Percentiles rank a stretch among this genome's conserved stretches.
Conservation (phyloP, 176 grass and related monocot genomes). For the Musa schizocarpa region DNA sequence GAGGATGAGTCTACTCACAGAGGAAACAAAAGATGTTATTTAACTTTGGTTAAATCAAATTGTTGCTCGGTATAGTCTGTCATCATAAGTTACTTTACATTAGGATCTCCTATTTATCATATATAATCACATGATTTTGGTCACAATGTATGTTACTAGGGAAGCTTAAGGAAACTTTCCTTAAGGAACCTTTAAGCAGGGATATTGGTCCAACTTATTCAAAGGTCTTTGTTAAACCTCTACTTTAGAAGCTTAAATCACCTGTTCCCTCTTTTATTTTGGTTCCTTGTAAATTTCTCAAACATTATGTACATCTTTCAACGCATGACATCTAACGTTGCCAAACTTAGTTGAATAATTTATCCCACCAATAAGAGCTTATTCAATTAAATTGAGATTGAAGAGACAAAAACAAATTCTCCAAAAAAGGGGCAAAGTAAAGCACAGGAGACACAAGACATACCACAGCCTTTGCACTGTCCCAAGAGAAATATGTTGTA, state of each 20-base stretch:
- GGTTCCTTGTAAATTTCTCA: background rate
- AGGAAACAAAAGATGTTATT: background rate
- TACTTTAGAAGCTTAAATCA: background rate
- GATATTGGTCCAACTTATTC: background rate
- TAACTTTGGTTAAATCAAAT: background rate
- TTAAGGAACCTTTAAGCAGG: background rate
- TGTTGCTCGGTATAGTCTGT: background rate
- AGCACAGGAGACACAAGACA: conserved; percentile 7
- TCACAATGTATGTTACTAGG: background rate
- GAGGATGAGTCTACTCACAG: background rate
- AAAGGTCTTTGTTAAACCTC: background rate
- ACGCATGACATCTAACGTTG: too few species aligned
- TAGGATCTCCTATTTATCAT: background rate
- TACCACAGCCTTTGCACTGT: conserved; percentile 68
- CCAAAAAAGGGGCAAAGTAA: background rate
- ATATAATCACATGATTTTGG: background rate
- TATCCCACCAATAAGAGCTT: too few species aligned
- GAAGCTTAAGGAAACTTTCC: too few species aligned
- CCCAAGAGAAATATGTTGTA: conserved; percentile 94
- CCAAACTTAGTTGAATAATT: too few species aligned
- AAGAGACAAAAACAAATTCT: background rate
- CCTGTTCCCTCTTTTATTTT: background rate
- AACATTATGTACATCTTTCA: background rate
- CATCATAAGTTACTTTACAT: background rate
- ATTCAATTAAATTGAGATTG: background rate